Evolutionary conservation across 345 rosid species (phyloP).

Genomic region (Gynandropsis gynandra): DNA sequence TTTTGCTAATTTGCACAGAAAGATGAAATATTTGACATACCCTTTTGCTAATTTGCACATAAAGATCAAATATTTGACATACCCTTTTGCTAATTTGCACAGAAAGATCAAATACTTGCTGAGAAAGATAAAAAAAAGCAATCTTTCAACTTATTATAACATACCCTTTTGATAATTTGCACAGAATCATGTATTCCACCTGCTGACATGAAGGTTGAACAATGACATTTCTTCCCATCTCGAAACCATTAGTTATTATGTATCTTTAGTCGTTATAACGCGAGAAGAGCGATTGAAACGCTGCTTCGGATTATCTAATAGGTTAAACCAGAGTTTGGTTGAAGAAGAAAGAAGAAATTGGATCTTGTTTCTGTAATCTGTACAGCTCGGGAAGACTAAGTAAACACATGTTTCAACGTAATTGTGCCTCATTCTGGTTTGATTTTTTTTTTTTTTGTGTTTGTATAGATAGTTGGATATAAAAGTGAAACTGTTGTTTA

Average conservation of each 20-base stretch:
- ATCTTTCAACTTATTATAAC: slow-evolving; percentile 5
- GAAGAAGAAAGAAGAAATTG: not conserved
- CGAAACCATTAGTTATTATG: no score
- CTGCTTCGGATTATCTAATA: no score
- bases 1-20: slow-evolving; percentile 29
- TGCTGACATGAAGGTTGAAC: slow-evolving; percentile 47
- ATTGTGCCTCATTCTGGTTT: not conserved
- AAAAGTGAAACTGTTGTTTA: no score
- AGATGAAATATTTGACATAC: no score
- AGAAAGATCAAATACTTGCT: not conserved
- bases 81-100: no score
- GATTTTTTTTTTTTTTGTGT: not conserved
- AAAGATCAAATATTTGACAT: no score
- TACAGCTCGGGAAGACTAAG: no score
- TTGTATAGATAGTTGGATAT: not conserved
- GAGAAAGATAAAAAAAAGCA: not conserved
- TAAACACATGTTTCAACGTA: not conserved
- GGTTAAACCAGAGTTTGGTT: no score
- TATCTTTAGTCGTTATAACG: no score
- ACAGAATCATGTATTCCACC: slow-evolving; percentile 42
- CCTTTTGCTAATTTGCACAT: no score
- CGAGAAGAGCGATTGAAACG: no score
- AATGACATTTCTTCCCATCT: slow-evolving; percentile 22
- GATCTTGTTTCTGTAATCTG: not conserved
- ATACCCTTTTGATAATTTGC: not conserved